phyloP scores from a whole-genome alignment of 1,284 basidiomycete genomes.

The Mycocalia duriaeana region DNA sequence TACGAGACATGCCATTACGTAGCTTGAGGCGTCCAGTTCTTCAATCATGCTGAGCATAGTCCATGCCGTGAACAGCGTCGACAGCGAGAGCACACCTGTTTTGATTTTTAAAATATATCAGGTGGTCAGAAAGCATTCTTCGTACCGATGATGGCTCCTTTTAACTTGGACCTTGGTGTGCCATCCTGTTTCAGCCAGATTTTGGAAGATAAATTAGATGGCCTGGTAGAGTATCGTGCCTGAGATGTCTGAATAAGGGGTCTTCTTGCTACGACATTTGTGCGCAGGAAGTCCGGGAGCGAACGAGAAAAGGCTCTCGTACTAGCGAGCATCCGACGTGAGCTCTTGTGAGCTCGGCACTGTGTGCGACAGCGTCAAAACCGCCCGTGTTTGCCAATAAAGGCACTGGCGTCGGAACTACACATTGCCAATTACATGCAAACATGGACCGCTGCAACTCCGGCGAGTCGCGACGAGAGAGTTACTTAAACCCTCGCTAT shows the following conservation, averaged over 20 bases:
- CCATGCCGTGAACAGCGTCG: slow-evolving; percentile 17
- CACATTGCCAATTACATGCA: neutral
- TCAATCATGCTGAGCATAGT: slow-evolving; percentile 14
- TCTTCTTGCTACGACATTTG: too few relatives aligned
- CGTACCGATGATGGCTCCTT: slow-evolving; percentile 25
- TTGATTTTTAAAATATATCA: slow-evolving; percentile 2
- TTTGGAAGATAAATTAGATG: slow-evolving; percentile 19
- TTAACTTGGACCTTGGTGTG: slow-evolving; percentile 25
- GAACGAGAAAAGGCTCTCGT: too few relatives aligned
- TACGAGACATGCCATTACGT: slow-evolving; percentile 20
- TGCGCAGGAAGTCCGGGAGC: too few relatives aligned
- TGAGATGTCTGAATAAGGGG: too few relatives aligned
- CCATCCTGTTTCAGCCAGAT: slow-evolving; percentile 28
- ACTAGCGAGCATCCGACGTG: neutral
- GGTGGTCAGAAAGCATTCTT: neutral
- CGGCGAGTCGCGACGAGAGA: too few relatives aligned
- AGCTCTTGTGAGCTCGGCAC: neutral
- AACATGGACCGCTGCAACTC: neutral
- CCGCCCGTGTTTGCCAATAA: neutral
- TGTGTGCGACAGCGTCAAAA: neutral
- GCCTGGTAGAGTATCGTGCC: too few relatives aligned
- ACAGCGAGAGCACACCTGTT: slow-evolving; percentile 12
- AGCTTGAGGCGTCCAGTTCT: slow-evolving; percentile 19
- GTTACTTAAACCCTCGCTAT: too few relatives aligned
- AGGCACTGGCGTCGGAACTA: neutral